Conservation (phyloP, 2,329 filamentous ascomycete species). For the Paecilomyces sp. region DNA sequence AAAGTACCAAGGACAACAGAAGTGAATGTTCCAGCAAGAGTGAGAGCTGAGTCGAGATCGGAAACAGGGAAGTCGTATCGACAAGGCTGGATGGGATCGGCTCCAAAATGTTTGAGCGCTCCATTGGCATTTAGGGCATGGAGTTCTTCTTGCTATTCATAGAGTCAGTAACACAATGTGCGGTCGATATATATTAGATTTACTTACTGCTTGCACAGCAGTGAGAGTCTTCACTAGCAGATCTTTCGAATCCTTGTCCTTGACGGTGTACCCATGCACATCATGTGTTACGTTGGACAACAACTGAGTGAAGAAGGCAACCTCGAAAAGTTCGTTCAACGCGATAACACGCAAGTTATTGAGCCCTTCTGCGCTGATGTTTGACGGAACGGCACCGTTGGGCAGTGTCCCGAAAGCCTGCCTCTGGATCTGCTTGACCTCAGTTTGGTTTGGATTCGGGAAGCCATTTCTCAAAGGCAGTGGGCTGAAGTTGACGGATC, state of each 20-base stretch:
- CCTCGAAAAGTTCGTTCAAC: conserved; percentile 62
- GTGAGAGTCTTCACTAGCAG: neutral
- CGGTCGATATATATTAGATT: neutral
- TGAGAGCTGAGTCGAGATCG: conserved; percentile 49
- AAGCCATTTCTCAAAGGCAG: conserved; percentile 41
- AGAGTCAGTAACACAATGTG: conserved; percentile 25
- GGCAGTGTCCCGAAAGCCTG: conserved; percentile 53
- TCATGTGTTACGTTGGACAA: conserved; percentile 54
- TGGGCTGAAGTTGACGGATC: neutral
- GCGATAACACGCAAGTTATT: conserved; percentile 55
- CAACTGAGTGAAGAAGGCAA: conserved; percentile 58
- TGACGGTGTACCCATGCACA: conserved; percentile 40
- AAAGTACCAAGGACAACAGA: conserved; percentile 59
- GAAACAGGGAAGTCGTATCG: conserved; percentile 52
- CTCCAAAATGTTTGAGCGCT: conserved; percentile 44
- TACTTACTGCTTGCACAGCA: neutral
- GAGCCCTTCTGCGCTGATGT: conserved; percentile 39
- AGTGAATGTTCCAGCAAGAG: conserved; percentile 56
- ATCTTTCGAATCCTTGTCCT: neutral
- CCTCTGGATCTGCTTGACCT: conserved; percentile 43
- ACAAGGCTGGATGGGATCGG: conserved; percentile 43
- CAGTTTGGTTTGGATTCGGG: conserved; percentile 43
- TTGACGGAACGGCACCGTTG: conserved; percentile 40
- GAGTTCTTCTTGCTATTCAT: conserved; percentile 52
- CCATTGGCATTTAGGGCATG: conserved; percentile 55